These are phyloP conservation scores for Annulohypoxylon stygium DNA, from an alignment of 495 filamentous ascomycete species.

Conservation along the genomic window DNA sequence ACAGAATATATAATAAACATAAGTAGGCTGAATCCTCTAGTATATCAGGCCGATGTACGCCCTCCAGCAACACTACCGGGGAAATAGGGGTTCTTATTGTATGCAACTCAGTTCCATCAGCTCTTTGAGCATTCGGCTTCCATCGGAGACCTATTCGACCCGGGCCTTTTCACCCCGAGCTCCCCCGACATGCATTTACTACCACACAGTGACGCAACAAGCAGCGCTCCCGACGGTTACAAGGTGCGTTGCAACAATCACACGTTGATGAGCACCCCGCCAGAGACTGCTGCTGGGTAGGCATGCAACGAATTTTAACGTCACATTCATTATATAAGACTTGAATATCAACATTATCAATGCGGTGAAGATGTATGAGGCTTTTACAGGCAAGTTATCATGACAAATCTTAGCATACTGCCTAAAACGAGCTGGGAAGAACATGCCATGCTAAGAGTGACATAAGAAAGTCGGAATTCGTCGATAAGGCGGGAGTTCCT, in stretches of 20 bases:
- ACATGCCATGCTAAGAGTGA: not conserved
- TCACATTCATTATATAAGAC: slow-evolving; percentile 26
- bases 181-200: slow-evolving; percentile 18
- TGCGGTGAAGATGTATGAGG: slow-evolving; percentile 11
- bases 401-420: not conserved
- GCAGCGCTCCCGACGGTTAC: slow-evolving; percentile 26
- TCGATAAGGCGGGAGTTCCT: not conserved
- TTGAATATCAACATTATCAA: slow-evolving; percentile 3
- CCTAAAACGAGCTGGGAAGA: not conserved
- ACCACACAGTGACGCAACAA: slow-evolving; percentile 32
- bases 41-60: slow-evolving; percentile 4
- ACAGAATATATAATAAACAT: not conserved
- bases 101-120: not conserved
- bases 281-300: slow-evolving; percentile 15
- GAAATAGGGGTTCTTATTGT: not conserved
- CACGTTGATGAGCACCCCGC: slow-evolving; percentile 20
- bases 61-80: slow-evolving; percentile 2
- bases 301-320: slow-evolving; percentile 9
- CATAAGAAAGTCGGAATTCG: not conserved
- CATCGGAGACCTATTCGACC: slow-evolving; percentile 6
- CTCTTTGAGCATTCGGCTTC: slow-evolving; percentile 15
- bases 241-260: slow-evolving; percentile 29
- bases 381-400: not conserved
- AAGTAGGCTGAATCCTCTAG: slow-evolving; percentile 13
- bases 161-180: slow-evolving; percentile 24